phyloP scores from a whole-genome alignment of 169 alveolate genomes.

The Eimeria sp. region DNA sequence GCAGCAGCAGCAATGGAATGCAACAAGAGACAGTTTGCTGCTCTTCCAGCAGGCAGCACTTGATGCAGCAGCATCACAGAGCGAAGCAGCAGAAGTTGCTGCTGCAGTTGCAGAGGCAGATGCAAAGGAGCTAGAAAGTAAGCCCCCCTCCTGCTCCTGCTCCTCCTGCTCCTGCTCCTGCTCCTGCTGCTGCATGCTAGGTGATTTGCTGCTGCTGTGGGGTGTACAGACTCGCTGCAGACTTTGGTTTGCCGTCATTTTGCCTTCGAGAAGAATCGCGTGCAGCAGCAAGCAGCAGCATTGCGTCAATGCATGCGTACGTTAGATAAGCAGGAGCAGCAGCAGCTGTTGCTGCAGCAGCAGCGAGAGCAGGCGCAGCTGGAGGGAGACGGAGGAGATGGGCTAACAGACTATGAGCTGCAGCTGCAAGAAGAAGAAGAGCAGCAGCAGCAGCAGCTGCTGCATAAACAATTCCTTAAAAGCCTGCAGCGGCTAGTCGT shows the following conservation, averaged over 20 bases:
- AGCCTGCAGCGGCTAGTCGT: constrained; percentile 37
- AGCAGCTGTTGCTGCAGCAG: constrained; percentile 39
- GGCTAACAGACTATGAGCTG: constrained; percentile 22
- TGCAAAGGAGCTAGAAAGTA: constrained; percentile 37
- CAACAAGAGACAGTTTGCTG: constrained; percentile 3
- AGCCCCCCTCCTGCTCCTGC: constrained; percentile 18
- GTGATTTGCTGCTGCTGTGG: constrained; percentile 17
- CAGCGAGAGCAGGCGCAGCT: constrained; percentile 16
- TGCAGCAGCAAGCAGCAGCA: constrained; percentile 80
- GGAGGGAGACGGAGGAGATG: background rate
- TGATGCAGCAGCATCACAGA: constrained; percentile 57
- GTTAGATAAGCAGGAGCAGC: constrained; percentile 44
- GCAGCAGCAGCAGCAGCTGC: constrained; percentile 13
- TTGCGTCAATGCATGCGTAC: constrained; percentile 53
- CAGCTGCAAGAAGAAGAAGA: constrained; percentile 54
- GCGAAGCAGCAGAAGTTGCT: constrained; percentile 38
- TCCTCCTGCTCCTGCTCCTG: background rate
- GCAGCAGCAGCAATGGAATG: constrained; percentile 68
- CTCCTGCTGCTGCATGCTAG: background rate
- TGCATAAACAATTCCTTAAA: constrained; percentile 23
- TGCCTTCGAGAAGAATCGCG: constrained; percentile 78
- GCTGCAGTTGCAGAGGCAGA: constrained; percentile 53
- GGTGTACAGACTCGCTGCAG: constrained; percentile 59
- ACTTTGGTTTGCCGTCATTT: constrained; percentile 77
- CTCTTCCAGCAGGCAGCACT: constrained; percentile 63